Conservation (phyloP, 768 basidiomycete genomes). For the Vararia minispora region DNA sequence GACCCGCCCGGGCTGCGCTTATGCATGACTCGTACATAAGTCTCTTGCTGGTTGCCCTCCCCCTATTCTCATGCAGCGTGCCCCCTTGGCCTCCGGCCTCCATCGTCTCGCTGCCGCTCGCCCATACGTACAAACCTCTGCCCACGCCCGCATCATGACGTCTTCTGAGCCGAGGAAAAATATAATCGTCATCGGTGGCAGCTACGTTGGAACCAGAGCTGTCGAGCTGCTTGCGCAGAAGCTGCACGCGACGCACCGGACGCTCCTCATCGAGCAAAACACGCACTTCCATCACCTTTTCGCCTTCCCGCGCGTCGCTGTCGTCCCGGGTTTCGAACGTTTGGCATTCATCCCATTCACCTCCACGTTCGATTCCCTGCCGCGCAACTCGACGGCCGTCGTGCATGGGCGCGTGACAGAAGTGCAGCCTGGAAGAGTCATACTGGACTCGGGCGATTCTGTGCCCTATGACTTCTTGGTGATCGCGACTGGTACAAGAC, state of each 20-base stretch:
- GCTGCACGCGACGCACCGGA: conserved; percentile 17
- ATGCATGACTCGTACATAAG: too few species aligned
- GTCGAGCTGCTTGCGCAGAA: conserved; percentile 16
- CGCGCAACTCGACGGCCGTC: conserved; percentile 16
- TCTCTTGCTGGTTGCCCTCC: too few species aligned
- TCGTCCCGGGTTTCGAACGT: conserved; percentile 17
- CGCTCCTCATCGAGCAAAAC: conserved; percentile 25
- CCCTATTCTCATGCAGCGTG: too few species aligned
- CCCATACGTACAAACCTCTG: too few species aligned
- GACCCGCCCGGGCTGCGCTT: too few species aligned
- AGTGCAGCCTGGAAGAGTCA: conserved; percentile 14
- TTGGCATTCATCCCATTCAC: conserved; percentile 25
- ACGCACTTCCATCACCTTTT: conserved; percentile 25
- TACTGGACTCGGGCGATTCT: conserved; percentile 15
- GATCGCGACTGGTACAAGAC: conserved; percentile 24
- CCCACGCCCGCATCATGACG: too few species aligned
- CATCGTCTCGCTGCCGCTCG: too few species aligned
- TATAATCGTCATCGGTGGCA: conserved; percentile 25
- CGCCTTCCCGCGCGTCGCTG: conserved; percentile 23
- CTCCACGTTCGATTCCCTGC: conserved; percentile 14
- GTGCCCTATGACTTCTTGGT: conserved; percentile 25
- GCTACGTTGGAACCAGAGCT: conserved; percentile 22
- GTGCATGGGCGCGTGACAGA: conserved; percentile 14
- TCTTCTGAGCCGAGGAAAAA: too few species aligned
- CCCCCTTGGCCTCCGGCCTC: too few species aligned